Base-by-base conservation (phyloP, 2,329 filamentous ascomycete genomes). In the Phialophora macrospora region DNA sequence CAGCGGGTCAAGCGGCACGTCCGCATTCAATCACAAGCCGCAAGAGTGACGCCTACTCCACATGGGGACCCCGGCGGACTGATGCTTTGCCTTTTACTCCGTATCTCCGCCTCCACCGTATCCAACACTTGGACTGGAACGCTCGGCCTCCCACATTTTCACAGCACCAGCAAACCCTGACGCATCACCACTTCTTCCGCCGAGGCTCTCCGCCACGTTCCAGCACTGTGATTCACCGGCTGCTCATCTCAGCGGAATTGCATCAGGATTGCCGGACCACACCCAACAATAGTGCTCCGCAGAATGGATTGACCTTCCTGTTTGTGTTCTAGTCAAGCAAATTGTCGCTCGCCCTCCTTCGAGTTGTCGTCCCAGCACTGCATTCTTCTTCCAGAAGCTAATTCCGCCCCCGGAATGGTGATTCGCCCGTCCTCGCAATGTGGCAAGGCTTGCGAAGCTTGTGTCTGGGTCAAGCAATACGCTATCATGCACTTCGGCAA, bases 391-490 rank as follows among this genome's bases (percentile, higher is more conserved):
- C 26, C 7, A 34, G 38, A 4, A 38, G 12, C 22, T 22, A 26
- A 14, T 22, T 20, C 58, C 46, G 46, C 46, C 24, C 20, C 28
- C 22, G 22, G 46, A 28, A 38, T 38, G n/a, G 28, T 49, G 24
- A 26, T 34, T 60, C 20, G 58, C 46, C 24, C 44, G 26, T 60
- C 46, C 46, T 52, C 11, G 34, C 49, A 38, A 28, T 48, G 57
- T 60, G 30, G 58, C 58, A 28, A n/a, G 30, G 46, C 58, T 52
- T 52, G 48, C 46, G 30, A 60, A 60, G 58, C 58, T 60, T 60
- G 58, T 60, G 28, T 60, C n/a, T 52, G 46, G 9, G 46, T 60
- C 58, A 60, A 60, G 52, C 24, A 38, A 46, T 32, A 60, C 48
- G 44, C 28, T 38, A 20, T 34, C 46, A 26, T 60, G 58, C 30